A percentile compares a stretch with the other conserved stretches of the same genome.
Conservation (phyloP, 257 asterid genomes). For the Avicennia marina region DNA sequence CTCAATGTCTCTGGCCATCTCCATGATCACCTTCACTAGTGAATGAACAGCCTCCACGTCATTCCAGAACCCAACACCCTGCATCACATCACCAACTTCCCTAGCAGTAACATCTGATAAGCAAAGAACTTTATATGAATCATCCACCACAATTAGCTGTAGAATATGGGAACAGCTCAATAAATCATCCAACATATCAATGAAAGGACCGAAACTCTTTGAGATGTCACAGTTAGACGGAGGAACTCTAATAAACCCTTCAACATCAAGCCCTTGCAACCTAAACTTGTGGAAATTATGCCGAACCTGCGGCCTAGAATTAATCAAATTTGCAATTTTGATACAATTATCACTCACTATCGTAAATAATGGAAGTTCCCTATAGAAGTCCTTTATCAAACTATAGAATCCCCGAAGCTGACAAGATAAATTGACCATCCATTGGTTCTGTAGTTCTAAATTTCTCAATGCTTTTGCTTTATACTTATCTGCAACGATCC, state of each 20-base stretch:
- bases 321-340: constrained; percentile 52
- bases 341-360: constrained; percentile 48
- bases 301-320: constrained; percentile 48
- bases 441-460: constrained; percentile 47
- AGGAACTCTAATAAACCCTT: constrained; percentile 51
- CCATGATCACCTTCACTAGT: constrained; percentile 38
- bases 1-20: constrained; percentile 57
- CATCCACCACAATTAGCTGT: constrained; percentile 45
- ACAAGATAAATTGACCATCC: constrained; percentile 73
- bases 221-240: constrained; percentile 34
- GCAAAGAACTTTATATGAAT: constrained; percentile 43
- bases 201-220: constrained; percentile 34
- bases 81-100: constrained; percentile 45
- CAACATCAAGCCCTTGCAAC: constrained; percentile 40
- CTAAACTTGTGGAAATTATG: constrained; percentile 42
- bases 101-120: constrained; percentile 40
- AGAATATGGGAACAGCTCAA: constrained; percentile 43
- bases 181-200: constrained; percentile 56
- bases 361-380: constrained; percentile 56
- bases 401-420: constrained; percentile 52
- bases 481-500: constrained; percentile 60
- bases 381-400: constrained; percentile 53
- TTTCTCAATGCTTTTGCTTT: constrained; percentile 55
- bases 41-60: constrained; percentile 56
- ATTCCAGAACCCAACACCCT: constrained; percentile 55